Base-by-base conservation (phyloP, 306 rosid genomes). In the Lupinus albus region DNA sequence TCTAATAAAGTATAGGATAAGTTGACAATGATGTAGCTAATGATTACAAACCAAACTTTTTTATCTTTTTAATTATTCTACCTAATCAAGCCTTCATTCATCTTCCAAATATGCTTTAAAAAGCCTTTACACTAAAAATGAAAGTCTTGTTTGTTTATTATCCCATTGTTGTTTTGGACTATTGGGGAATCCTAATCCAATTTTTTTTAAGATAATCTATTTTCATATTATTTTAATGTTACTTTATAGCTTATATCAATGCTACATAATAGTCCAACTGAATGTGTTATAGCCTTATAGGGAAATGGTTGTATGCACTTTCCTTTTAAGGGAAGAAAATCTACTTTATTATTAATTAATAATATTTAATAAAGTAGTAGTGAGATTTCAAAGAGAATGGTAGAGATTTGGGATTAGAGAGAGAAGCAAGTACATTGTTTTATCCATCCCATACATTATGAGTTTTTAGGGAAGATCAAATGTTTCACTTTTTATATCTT, bases 241-340 rank as follows among this genome's bases (percentile, higher is more conserved):
- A 25, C 14, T 3, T 25, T 25, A 25, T 25, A 16, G 35, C 8
- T 44, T 25, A 25, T 25, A 25, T 21, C 56, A 1, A 15, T 3
- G 11, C 5, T 64, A 18, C 14, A 46, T 30, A 18, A 18, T 48
- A 47, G 65, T 25, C 78, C 45, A 17, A 33, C 2, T 28, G 4
- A 48, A 69, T 25, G 51, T 48, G 64, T 2, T 65, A 0, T 65
- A 55, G 35, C 11, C 42, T 7, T 38, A 8, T 38, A 9, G 45
- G 64, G 50, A 16, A 48, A 18, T 76, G 35, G 63, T 42, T 30
- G 51, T 61, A 61, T 64, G 30, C 42, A 51, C 79, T 84, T 84
- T 63, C 91, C 90, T 72, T 85, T 71, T 79, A 84, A 85, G 88
- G 84, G 75, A 87, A 87, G 87, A 33, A 64, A 62, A 67, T 64